A percentile compares a stretch with the other conserved stretches of the same genome.
phyloP scores from a whole-genome alignment of 2,329 filamentous ascomycete genomes.

The Phyllosticta citribraziliensis region DNA sequence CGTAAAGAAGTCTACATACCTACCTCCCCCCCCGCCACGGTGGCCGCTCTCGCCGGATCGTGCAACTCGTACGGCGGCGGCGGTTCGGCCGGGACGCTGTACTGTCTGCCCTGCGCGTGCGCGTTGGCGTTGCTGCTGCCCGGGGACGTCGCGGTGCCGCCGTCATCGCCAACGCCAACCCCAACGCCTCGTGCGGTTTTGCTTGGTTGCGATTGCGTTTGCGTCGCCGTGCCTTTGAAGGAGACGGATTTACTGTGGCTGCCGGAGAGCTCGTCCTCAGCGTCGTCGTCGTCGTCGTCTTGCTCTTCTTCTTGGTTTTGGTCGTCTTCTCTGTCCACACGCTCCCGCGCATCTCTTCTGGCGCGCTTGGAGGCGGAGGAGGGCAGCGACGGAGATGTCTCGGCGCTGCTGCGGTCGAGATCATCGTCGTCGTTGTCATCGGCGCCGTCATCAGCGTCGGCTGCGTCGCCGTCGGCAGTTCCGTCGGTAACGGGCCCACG shows the following conservation, averaged over 20 bases:
- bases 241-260: no score
- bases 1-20: no score
- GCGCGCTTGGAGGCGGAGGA: not conserved
- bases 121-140: not conserved
- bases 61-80: conserved; percentile 16
- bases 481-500: not conserved
- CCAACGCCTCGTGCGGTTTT: no score
- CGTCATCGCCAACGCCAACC: not conserved
- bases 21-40: not conserved
- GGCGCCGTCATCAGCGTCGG: not conserved
- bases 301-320: not conserved
- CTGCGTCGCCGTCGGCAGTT: not conserved
- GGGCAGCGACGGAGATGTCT: not conserved
- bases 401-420: not conserved
- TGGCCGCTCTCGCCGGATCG: conserved; percentile 10
- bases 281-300: conserved; percentile 18
- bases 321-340: no score
- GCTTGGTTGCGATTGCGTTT: no score
- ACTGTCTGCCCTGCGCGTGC: not conserved
- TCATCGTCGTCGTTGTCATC: not conserved
- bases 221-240: no score
- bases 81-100: conserved; percentile 14
- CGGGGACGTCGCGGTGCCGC: not conserved
- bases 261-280: conserved; percentile 6
- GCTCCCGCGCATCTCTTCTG: no score